Conservation (phyloP, 2,329 filamentous ascomycete species). For the Venturia asperata region DNA sequence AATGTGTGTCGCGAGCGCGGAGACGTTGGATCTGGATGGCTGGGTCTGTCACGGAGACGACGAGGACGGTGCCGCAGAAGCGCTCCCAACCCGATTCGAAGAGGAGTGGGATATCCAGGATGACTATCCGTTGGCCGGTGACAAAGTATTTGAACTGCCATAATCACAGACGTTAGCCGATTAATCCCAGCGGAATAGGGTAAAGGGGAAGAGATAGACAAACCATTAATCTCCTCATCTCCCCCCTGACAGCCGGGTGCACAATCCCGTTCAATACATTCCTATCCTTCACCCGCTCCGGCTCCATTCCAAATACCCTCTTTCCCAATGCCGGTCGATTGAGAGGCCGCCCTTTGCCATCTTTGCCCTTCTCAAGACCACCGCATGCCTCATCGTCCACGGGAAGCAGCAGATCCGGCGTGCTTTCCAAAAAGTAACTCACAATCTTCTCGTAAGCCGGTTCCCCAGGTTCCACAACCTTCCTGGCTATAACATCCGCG, state of each 20-base stretch:
- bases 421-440: conserved; percentile 69
- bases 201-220: conserved; percentile 54
- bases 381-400: conserved; percentile 37
- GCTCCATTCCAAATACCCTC: conserved; percentile 75
- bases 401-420: conserved; percentile 74
- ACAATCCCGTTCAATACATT: conserved; percentile 80
- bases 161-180: background rate
- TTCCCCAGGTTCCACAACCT: conserved; percentile 91
- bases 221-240: conserved; percentile 72
- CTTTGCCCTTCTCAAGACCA: conserved; percentile 47
- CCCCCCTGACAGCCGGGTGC: conserved; percentile 78
- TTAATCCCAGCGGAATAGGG: background rate
- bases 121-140: conserved; percentile 75
- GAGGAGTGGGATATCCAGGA: conserved; percentile 84
- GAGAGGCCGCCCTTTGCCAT: conserved; percentile 62
- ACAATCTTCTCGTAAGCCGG: conserved; percentile 77
- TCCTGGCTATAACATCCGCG: conserved; percentile 82
- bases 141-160: conserved; percentile 19
- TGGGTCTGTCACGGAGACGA: conserved; percentile 77
- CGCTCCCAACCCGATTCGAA: conserved; percentile 84
- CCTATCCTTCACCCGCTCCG: conserved; percentile 63
- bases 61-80: conserved; percentile 76
- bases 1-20: conserved; percentile 65
- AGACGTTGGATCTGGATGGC: conserved; percentile 75
- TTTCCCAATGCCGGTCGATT: conserved; percentile 80